Evolutionary conservation across 768 basidiomycete genomes (phyloP).

Genomic region (Rhizopogon vinicolor): DNA sequence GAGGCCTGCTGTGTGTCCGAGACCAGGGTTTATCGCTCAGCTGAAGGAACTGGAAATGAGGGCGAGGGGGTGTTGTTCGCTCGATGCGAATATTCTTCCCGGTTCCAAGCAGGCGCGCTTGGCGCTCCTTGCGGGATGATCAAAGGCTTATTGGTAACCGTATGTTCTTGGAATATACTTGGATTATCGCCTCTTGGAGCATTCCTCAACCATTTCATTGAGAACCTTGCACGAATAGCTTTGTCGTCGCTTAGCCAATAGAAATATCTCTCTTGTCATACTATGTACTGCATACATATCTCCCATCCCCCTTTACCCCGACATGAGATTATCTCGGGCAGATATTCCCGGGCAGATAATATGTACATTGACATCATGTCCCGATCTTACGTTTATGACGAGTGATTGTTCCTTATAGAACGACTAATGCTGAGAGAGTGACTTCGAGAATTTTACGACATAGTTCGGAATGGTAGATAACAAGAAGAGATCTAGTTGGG

Average conservation of each 20-base stretch:
- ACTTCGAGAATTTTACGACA: neutral
- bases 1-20: constrained; percentile 35
- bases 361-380: neutral
- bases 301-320: neutral
- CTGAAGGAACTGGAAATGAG: constrained; percentile 24
- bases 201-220: neutral
- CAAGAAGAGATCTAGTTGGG: too few relatives aligned
- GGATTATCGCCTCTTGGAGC: neutral
- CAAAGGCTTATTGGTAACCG: neutral
- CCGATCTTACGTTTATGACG: neutral
- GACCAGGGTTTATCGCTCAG: constrained; percentile 39
- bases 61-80: constrained; percentile 18
- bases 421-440: neutral
- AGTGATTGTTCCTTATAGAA: neutral
- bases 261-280: too few relatives aligned
- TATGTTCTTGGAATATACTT: neutral
- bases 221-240: neutral
- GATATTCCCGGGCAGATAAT: neutral
- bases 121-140: neutral
- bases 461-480: neutral
- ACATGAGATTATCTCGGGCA: neutral
- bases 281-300: neutral
- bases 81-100: constrained; percentile 34
- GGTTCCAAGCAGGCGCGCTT: neutral
- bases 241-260: neutral